phyloP scores from a whole-genome alignment of 2,329 filamentous ascomycete species.

The Colletotrichum sansevieriae region DNA sequence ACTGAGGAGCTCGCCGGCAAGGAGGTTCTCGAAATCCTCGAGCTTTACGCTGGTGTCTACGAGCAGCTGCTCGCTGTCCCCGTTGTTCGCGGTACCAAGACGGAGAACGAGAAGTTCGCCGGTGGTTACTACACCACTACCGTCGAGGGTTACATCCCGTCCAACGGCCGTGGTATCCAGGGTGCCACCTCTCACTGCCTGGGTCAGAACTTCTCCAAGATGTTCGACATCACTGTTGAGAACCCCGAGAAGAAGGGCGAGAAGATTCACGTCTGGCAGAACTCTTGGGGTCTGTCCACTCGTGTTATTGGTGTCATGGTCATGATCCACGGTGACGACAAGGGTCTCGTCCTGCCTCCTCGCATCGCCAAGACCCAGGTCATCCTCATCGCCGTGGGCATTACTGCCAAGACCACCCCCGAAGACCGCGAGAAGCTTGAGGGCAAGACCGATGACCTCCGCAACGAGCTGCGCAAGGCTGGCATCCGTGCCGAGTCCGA shows the following conservation, averaged over 20 bases:
- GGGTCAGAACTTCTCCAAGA: conserved; percentile 98
- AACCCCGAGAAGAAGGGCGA: conserved; percentile 86
- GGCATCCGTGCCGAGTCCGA: conserved; percentile 86
- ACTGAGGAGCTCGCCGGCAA: conserved; percentile 84
- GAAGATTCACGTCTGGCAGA: conserved; percentile 94
- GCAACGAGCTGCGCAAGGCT: conserved; percentile 75
- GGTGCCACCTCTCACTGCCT: conserved; percentile 94
- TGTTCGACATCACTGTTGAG: conserved; percentile 98
- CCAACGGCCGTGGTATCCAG: conserved; percentile 96
- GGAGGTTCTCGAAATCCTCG: conserved; percentile 93
- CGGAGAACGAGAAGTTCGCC: conserved; percentile 97
- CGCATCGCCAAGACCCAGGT: conserved; percentile 88
- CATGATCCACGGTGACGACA: conserved; percentile 97
- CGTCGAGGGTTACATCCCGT: conserved; percentile 95
- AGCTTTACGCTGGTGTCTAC: conserved; percentile 92
- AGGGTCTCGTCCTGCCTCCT: conserved; percentile 92
- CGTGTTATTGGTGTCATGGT: conserved; percentile 99
- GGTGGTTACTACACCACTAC: conserved; percentile 97
- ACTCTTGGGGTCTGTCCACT: conserved; percentile 98
- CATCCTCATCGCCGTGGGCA: conserved; percentile 90
- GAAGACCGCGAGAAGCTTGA: conserved; percentile 84
- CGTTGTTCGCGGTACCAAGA: conserved; percentile 94
- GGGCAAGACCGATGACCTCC: conserved; percentile 80
- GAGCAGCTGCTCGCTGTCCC: conserved; percentile 94
- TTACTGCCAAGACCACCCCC: conserved; percentile 87